Conservation (phyloP, 768 basidiomycete species). For the Tephrocybe sp. region DNA sequence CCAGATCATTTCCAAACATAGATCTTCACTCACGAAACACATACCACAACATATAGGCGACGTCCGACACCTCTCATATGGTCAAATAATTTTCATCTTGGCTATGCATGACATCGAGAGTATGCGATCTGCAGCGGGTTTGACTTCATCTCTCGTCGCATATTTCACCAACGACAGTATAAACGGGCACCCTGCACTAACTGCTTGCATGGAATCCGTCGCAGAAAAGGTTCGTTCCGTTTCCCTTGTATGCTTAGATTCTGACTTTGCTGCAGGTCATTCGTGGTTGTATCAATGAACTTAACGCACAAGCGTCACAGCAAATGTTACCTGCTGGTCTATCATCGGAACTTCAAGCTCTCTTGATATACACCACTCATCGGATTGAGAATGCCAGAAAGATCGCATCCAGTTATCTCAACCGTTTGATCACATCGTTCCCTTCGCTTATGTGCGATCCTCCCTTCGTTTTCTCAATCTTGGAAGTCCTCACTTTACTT, state of each 20-base stretch:
- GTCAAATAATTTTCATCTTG: slow-evolving; percentile 83
- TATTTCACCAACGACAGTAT: slow-evolving; percentile 89
- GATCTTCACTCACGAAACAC: slow-evolving; percentile 57
- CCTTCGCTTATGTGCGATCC: slow-evolving; percentile 94
- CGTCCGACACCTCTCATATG: slow-evolving; percentile 70
- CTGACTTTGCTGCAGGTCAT: slow-evolving; percentile 57
- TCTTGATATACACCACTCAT: slow-evolving; percentile 80
- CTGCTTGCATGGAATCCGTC: slow-evolving; percentile 79
- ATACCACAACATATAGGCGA: slow-evolving; percentile 66
- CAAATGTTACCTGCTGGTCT: slow-evolving; percentile 73
- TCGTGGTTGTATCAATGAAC: slow-evolving; percentile 64
- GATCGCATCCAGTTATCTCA: slow-evolving; percentile 78
- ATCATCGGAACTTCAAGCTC: slow-evolving; percentile 67
- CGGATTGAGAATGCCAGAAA: slow-evolving; percentile 79
- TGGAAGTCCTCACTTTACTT: slow-evolving; percentile 89
- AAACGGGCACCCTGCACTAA: slow-evolving; percentile 66
- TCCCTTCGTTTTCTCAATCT: slow-evolving; percentile 80
- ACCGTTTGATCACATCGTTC: slow-evolving; percentile 85
- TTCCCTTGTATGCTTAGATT: slow-evolving; percentile 1
- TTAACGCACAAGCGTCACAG: slow-evolving; percentile 72
- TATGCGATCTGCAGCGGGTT: slow-evolving; percentile 76
- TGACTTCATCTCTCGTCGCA: slow-evolving; percentile 76
- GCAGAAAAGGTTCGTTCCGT: slow-evolving; percentile 66
- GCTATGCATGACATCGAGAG: slow-evolving; percentile 87
- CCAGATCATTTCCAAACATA: slow-evolving; percentile 72